Evolutionary conservation across 2,329 filamentous ascomycete species (phyloP), one percentile per base, ranked within the genome.

Genomic region (Phialophora verrucosa): DNA sequence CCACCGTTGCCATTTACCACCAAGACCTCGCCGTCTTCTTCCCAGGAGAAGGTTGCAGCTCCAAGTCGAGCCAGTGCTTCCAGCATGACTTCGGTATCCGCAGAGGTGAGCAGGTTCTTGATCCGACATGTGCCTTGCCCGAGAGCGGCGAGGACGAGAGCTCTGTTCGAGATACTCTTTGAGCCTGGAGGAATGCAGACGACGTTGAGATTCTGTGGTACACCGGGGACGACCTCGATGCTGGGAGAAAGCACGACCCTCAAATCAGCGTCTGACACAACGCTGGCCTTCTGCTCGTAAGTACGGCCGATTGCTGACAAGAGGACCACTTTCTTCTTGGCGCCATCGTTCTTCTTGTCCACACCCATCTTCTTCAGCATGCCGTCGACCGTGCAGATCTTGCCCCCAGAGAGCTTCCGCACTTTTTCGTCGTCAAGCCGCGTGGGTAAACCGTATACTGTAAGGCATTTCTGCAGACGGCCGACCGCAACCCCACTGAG

Each of bases 291-390:
- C 62, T 88, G 90, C 80, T 99, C 95, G 75, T 94, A 81, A 0
- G 93, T 96, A 74, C 90, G 88, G 64, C 95, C 95, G 75, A 99
- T 96, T 12, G 91, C 91, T 0, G 93, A 93, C 11, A 99, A 84
- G 7, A 99, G 85, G 6, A 97, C 94, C 69, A 99, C 91, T 80
- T 97, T 98, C 84, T 99, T 99, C 79, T 94, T 93, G 66, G 87
- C 87, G 1, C 95, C 95, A 53, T 96, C 91, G 71, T 99, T 99
- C 83, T 99, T 99, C 85, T 99, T 99, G 80, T 99, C 95, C 8
- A 99, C 90, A 0, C 91, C 93, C 95, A 99, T 99, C 77, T 96
- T 96, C 71, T 90, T 85, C 64, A 99, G 84, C 59, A 99, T 80
- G 42, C 91, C 86, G 72, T 97, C 91, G 2, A 97, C 91, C 0